A percentile compares a stretch with the other conserved stretches of the same genome.
phyloP scores from a whole-genome alignment of 768 basidiomycete genomes.

The Naganishia randhawae region DNA sequence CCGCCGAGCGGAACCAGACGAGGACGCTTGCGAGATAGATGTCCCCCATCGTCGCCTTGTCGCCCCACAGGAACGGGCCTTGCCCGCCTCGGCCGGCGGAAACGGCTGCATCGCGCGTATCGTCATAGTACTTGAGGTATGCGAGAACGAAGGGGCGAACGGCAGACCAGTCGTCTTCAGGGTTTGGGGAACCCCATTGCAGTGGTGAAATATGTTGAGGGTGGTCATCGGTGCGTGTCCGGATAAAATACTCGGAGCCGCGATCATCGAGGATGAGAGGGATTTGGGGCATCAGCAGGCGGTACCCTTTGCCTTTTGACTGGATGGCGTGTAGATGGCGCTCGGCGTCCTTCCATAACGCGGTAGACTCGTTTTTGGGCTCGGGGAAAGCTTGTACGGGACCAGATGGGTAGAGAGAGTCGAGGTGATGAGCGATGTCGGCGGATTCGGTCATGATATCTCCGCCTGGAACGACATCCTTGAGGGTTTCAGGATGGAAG shows the following conservation, averaged over 20 bases:
- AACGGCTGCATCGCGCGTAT: background rate
- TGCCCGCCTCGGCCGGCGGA: background rate
- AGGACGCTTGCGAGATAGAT: constrained; percentile 18
- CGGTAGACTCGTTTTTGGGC: constrained; percentile 3
- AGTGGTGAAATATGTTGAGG: background rate
- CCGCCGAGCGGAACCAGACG: constrained; percentile 21
- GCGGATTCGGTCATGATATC: constrained; percentile 22
- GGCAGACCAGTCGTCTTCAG: constrained; percentile 25
- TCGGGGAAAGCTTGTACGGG: constrained; percentile 13
- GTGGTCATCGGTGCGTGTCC: constrained; percentile 8
- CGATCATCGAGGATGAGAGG: constrained; percentile 23
- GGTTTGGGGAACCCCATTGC: constrained; percentile 4
- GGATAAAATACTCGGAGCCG: constrained; percentile 27
- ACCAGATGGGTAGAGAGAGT: constrained; percentile 5
- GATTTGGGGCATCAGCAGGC: constrained; percentile 11
- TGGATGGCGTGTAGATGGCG: background rate
- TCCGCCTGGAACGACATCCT: constrained; percentile 11
- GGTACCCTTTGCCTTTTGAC: background rate
- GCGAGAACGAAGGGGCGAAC: background rate
- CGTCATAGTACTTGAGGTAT: background rate
- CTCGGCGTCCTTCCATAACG: background rate
- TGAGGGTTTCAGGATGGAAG: constrained; percentile 14
- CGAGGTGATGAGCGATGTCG: constrained; percentile 22
- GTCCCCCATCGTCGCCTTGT: constrained; percentile 25
- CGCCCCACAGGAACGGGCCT: constrained; percentile 25